Evolutionary conservation across 2,329 filamentous ascomycete genomes (phyloP).

Genomic region (Trichophyton mentagrophytes): DNA sequence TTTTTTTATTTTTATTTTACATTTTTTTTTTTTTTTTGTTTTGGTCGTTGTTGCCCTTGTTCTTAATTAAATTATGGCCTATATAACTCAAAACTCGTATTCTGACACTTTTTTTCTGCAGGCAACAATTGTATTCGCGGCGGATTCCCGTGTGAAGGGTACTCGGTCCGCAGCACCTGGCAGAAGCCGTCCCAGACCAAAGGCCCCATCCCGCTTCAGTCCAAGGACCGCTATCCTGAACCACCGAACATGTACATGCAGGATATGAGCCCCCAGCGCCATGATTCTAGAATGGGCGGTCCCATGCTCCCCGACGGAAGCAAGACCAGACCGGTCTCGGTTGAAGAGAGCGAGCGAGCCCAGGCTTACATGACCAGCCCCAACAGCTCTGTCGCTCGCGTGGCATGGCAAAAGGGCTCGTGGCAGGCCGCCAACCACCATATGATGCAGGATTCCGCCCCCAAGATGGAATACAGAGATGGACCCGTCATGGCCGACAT

Average conservation of each 20-base stretch:
- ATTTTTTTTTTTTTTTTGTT: neutral
- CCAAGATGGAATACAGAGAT: conserved; percentile 31
- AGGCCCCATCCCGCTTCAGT: conserved; percentile 61
- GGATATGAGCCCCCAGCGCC: conserved; percentile 25
- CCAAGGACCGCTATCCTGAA: conserved; percentile 53
- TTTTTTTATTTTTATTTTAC: conserved; percentile 7
- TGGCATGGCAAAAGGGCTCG: conserved; percentile 30
- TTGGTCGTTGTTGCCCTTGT: too few relatives aligned
- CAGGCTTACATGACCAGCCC: conserved; percentile 32
- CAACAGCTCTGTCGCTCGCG: conserved; percentile 23
- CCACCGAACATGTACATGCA: conserved; percentile 26
- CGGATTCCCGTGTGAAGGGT: conserved; percentile 82
- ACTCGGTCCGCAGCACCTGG: conserved; percentile 67
- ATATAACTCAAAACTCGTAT: conserved; percentile 1
- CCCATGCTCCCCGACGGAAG: conserved; percentile 28
- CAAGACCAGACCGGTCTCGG: conserved; percentile 35
- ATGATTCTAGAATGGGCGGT: conserved; percentile 25
- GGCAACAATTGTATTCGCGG: conserved; percentile 84
- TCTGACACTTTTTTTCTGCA: conserved; percentile 23
- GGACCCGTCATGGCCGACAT: conserved; percentile 28
- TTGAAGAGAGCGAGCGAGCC: conserved; percentile 33
- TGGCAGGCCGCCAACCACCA: conserved; percentile 28
- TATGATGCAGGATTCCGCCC: conserved; percentile 25
- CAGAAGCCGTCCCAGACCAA: conserved; percentile 62
- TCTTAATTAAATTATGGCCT: too few relatives aligned